Evolutionary conservation across 352 stramenopile species (phyloP), one percentile per base, ranked within the genome.

Genomic region (Globisporangium middletonii): DNA sequence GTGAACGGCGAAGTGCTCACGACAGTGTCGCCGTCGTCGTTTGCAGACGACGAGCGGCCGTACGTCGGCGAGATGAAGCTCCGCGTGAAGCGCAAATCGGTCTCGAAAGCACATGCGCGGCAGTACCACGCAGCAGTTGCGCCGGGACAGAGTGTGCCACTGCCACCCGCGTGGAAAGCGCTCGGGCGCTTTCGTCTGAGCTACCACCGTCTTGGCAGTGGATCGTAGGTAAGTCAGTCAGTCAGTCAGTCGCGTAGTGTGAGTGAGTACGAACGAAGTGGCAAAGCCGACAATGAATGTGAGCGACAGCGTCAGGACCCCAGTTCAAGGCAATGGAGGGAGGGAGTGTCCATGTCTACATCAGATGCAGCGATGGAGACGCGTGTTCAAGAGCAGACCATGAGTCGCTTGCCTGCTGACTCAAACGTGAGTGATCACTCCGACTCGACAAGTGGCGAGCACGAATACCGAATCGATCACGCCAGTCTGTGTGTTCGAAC

Each of bases 11-110:
- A 88, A 19, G 67, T 86, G 53, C 53, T 80, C 35, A 64, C 64
- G 30, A 84, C 73, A 0, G 64, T 59, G 18, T 55, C 52, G 4
- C 43, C 54, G 38, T 65, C 59, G 50, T 64, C 69, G 5, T 72
- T 79, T 43, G 57, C 59, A 15, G 38, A 64, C 9, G 77, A 79
- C 13, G 73, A 83, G 45, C 59, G 67, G 4, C 58, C 69, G 44
- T 83, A 69, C 55, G 51, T 85, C 11, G 56, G 63, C 16, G 77
- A 88, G 50, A 81, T 83, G 66, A 67, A 69, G 35, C 59, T 88
- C 38, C 65, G 69, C 41, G 64, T 51, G 18, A 88, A 88, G 63
- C 73, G 62, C 27, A 75, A 79, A 52, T 55, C 64, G 3, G 55
- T 76, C 8, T 56, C 62, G 13, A 72, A 69, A 52, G 63, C 68